Evolutionary conservation across 208 protist species (phyloP).

Genomic region (Trypanosoma cruzi): DNA sequence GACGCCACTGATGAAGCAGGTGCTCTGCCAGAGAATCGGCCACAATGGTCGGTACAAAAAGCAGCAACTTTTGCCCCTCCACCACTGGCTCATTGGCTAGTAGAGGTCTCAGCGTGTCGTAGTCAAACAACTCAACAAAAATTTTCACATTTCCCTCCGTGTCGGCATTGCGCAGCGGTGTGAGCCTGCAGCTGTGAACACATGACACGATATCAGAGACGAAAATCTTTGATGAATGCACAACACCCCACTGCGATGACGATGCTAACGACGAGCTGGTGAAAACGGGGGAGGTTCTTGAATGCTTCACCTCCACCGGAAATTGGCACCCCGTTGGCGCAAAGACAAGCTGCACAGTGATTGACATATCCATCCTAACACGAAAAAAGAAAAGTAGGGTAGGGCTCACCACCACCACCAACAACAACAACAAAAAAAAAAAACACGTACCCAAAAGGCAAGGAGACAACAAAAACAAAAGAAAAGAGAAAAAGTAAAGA

Average conservation of each 20-base stretch:
- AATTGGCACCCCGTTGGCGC: slow-evolving; percentile 22
- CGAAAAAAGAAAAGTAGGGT: not conserved
- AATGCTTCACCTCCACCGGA: slow-evolving; percentile 16
- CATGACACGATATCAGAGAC: slow-evolving; percentile 24
- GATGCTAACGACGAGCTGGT: slow-evolving; percentile 10
- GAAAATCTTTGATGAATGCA: slow-evolving; percentile 16
- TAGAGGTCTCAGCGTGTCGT: slow-evolving; percentile 13
- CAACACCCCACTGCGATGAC: slow-evolving; percentile 1
- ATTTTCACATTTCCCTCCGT: not conserved
- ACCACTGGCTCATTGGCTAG: slow-evolving; percentile 18
- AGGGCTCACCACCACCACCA: not conserved
- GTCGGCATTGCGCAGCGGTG: not conserved
- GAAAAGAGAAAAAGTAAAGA: too few relatives aligned
- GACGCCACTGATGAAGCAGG: not conserved
- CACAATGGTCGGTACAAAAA: slow-evolving; percentile 17
- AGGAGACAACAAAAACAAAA: not conserved
- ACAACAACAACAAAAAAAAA: not conserved
- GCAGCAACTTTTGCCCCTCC: slow-evolving; percentile 27
- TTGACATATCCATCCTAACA: slow-evolving; percentile 17
- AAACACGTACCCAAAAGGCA: not conserved
- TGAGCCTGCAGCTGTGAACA: slow-evolving; percentile 2
- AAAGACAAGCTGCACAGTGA: slow-evolving; percentile 26
- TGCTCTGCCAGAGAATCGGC: slow-evolving; percentile 11
- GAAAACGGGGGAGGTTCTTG: slow-evolving; percentile 5
- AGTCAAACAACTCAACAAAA: slow-evolving; percentile 34